Evolutionary conservation across 371 early-diverging fungal species (phyloP).

Genomic region (Mucor sp.): DNA sequence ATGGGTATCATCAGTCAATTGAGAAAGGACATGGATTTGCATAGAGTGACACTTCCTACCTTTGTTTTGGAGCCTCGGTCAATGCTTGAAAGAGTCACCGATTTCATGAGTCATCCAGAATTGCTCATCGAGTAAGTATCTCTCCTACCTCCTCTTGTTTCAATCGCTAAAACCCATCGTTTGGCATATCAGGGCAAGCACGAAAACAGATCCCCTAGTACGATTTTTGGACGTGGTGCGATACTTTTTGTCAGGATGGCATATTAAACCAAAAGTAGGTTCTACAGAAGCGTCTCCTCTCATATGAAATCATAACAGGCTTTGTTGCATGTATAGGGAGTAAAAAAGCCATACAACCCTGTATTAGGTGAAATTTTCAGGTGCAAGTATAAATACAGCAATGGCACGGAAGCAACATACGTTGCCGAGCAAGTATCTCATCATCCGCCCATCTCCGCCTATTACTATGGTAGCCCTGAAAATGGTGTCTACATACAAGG

Average conservation of each 20-base stretch:
- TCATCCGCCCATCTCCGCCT: constrained; percentile 93
- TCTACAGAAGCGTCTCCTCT: background rate
- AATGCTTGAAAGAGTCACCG: constrained; percentile 92
- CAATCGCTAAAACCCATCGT: background rate
- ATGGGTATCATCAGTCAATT: constrained; percentile 86
- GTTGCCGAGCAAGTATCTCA: constrained; percentile 94
- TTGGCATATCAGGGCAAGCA: constrained; percentile 51
- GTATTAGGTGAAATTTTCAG: constrained; percentile 92
- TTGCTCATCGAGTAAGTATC: constrained; percentile 71
- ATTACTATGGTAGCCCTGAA: constrained; percentile 82
- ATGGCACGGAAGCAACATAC: constrained; percentile 76
- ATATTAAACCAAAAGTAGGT: constrained; percentile 88
- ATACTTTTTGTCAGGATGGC: constrained; percentile 94
- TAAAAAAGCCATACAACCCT: constrained; percentile 68
- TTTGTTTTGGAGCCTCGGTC: constrained; percentile 96
- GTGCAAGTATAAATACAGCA: constrained; percentile 69
- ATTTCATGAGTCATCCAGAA: constrained; percentile 93
- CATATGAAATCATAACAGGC: background rate
- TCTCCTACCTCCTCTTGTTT: background rate
- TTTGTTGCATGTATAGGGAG: constrained; percentile 12
- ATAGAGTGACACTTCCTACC: constrained; percentile 89
- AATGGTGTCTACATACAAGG: constrained; percentile 79
- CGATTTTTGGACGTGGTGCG: constrained; percentile 83
- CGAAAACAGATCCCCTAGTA: constrained; percentile 69
- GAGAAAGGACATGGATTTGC: constrained; percentile 85